Percentiles rank a stretch among this genome's conserved stretches.
Conservation (phyloP, 208 protist genomes). For the Trypanosoma platydactyli region DNA sequence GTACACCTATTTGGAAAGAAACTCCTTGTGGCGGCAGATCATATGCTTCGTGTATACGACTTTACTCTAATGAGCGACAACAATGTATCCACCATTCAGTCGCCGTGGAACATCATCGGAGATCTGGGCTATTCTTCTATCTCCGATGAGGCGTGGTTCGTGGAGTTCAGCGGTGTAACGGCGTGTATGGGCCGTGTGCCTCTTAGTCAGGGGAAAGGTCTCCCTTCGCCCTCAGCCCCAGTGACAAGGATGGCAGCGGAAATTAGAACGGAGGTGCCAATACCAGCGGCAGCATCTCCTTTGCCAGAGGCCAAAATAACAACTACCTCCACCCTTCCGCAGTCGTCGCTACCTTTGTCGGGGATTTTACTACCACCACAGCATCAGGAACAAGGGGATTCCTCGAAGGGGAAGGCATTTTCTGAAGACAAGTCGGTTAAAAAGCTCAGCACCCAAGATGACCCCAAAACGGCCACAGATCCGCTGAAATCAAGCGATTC, state of each 20-base stretch:
- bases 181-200: slow-evolving; percentile 47
- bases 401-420: no score
- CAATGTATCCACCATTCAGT: slow-evolving; percentile 32
- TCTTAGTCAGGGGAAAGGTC: slow-evolving; percentile 14
- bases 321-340: no score
- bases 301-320: no score
- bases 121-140: slow-evolving; percentile 63
- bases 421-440: no score
- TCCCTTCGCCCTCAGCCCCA: background rate
- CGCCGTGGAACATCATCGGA: slow-evolving; percentile 72
- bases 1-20: slow-evolving; percentile 68
- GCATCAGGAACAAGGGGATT: no score
- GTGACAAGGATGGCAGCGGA: background rate
- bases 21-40: slow-evolving; percentile 59
- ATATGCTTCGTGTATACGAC: slow-evolving; percentile 54
- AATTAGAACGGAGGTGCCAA: background rate
- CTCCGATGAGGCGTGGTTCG: slow-evolving; percentile 66
- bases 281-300: background rate
- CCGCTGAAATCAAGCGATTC: slow-evolving; percentile 31
- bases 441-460: no score
- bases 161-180: slow-evolving; percentile 52
- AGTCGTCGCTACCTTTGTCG: no score
- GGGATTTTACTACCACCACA: no score
- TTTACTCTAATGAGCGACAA: slow-evolving; percentile 45
- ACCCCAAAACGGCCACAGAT: slow-evolving; percentile 21